phyloP scores from a whole-genome alignment of 768 basidiomycete species.

The Agaricus blazei region DNA sequence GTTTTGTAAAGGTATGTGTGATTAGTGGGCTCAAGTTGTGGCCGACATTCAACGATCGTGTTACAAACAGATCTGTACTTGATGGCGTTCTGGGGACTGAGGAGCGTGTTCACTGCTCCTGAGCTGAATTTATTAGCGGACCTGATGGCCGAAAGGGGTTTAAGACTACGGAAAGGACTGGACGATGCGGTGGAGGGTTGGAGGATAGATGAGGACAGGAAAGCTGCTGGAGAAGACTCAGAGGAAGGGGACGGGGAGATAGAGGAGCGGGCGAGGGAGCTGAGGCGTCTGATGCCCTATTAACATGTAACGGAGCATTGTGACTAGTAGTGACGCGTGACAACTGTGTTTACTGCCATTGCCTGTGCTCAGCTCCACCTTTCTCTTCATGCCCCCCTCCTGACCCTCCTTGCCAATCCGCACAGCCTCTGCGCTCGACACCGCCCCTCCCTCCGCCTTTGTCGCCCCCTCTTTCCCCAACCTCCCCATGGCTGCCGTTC shows the following conservation, averaged over 20 bases:
- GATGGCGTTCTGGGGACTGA: constrained; percentile 68
- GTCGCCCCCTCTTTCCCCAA: constrained; percentile 12
- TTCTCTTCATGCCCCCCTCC: constrained; percentile 7
- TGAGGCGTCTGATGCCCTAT: constrained; percentile 61
- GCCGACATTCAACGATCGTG: not conserved
- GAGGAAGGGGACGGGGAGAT: constrained; percentile 53
- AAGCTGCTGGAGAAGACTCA: constrained; percentile 19
- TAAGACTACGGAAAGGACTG: constrained; percentile 57
- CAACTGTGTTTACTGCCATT: not conserved
- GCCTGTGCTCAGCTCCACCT: not conserved
- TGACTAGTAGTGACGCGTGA: constrained; percentile 21
- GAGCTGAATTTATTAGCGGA: constrained; percentile 64
- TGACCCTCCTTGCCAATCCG: constrained; percentile 9
- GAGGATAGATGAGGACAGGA: constrained; percentile 23
- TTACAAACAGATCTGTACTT: constrained; percentile 60
- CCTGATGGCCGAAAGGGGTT: constrained; percentile 71
- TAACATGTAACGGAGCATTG: constrained; percentile 19
- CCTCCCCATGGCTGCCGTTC: constrained; percentile 49
- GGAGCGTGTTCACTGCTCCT: constrained; percentile 49
- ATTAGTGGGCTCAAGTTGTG: not conserved
- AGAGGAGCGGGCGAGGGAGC: constrained; percentile 52
- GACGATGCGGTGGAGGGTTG: constrained; percentile 49
- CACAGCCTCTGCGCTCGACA: constrained; percentile 1
- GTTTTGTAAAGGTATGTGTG: constrained; percentile 57
- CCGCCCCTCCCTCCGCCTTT: constrained; percentile 1